Percentiles rank a stretch among this genome's conserved stretches.
Conservation (phyloP, 768 basidiomycete species). For the Russula compacta region DNA sequence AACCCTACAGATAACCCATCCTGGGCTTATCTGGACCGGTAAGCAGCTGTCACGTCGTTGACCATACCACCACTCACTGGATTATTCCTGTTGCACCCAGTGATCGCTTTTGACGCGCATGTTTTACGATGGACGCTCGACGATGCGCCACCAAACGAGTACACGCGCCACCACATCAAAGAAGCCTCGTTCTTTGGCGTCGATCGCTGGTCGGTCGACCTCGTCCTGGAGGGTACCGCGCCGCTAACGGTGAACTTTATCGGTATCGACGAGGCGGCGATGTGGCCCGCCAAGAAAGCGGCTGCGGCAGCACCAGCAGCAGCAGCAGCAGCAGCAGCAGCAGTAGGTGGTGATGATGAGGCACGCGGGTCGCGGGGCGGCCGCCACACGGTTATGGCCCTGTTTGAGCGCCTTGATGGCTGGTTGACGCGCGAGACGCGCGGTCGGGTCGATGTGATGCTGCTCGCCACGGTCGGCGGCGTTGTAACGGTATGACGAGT, state of each 20-base stretch:
- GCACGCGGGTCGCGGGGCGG: constrained; percentile 31
- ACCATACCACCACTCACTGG: not conserved
- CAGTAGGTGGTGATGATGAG: constrained; percentile 23
- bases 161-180: constrained; percentile 80
- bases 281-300: constrained; percentile 65
- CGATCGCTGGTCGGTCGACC: constrained; percentile 62
- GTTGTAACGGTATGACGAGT: constrained; percentile 33
- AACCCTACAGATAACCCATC: constrained; percentile 63
- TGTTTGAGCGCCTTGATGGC: constrained; percentile 66
- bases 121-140: constrained; percentile 81
- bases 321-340: constrained; percentile 2
- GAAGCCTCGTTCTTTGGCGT: constrained; percentile 81
- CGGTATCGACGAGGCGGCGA: constrained; percentile 72
- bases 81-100: constrained; percentile 28
- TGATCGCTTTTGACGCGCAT: constrained; percentile 86
- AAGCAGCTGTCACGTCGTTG: constrained; percentile 18
- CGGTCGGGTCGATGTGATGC: constrained; percentile 56
- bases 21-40: constrained; percentile 84
- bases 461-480: constrained; percentile 67
- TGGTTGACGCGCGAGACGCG: constrained; percentile 62
- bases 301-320: constrained; percentile 6
- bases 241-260: constrained; percentile 53
- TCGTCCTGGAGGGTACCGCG: constrained; percentile 44
- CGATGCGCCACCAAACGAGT: constrained; percentile 64
- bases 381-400: constrained; percentile 44